These are phyloP conservation scores for Tripterygium wilfordii DNA, from an alignment of 177 flowering plant species.

Conservation along the genomic window DNA sequence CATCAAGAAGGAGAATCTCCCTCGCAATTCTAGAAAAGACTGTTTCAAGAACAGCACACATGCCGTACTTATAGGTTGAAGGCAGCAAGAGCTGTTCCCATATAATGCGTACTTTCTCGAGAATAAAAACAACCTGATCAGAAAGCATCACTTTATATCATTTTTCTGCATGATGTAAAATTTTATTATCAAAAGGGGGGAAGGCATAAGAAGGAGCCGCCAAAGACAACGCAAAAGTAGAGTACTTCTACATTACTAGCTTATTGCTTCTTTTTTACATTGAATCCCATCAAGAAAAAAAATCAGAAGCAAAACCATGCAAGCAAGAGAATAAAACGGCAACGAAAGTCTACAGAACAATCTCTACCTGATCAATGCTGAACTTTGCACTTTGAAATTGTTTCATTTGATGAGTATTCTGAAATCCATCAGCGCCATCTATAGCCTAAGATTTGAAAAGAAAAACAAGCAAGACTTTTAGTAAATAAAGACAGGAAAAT, in stretches of 20 bases:
- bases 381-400: conserved; percentile 83
- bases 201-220: too few species aligned
- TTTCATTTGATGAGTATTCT: conserved; percentile 84
- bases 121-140: conserved; percentile 73
- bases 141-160: too few species aligned
- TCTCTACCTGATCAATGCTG: conserved; percentile 76
- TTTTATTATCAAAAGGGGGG: too few species aligned
- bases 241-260: too few species aligned
- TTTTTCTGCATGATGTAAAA: too few species aligned
- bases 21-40: conserved; percentile 58
- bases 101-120: conserved; percentile 83
- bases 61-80: conserved; percentile 57
- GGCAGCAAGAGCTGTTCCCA: conserved; percentile 89
- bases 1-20: conserved; percentile 87
- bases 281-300: too few species aligned
- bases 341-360: too few species aligned
- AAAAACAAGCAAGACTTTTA: not conserved
- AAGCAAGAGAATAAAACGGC: too few species aligned
- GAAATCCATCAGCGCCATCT: conserved; percentile 95
- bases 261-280: too few species aligned
- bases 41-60: conserved; percentile 63
- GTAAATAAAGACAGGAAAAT: not conserved
- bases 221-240: too few species aligned
- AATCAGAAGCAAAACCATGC: too few species aligned
- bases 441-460: conserved; percentile 87